phyloP scores from a whole-genome alignment of 352 stramenopile genomes.

The Stephanocyclus meneghinianus region DNA sequence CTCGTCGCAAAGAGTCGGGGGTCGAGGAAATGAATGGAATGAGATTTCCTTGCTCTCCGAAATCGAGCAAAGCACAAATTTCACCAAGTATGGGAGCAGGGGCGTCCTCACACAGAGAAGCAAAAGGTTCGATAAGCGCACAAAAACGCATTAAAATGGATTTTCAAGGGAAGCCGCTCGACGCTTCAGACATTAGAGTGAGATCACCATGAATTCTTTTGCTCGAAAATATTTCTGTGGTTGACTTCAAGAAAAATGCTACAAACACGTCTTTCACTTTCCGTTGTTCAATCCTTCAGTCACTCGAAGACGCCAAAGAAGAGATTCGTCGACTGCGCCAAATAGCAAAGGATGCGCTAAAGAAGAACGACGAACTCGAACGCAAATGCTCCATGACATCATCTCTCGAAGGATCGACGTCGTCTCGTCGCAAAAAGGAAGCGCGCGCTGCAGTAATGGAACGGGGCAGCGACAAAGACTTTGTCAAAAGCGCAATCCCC shows the following conservation, averaged over 20 bases:
- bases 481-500: constrained; percentile 50
- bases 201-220: background rate
- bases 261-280: background rate
- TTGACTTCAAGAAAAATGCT: background rate
- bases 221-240: background rate
- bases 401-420: constrained; percentile 15
- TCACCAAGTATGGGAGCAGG: constrained; percentile 35
- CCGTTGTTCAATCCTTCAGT: constrained; percentile 7
- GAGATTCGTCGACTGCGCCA: constrained; percentile 51
- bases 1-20: background rate
- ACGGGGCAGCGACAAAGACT: constrained; percentile 31
- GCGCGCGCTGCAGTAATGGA: constrained; percentile 54
- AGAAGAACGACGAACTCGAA: constrained; percentile 41
- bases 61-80: constrained; percentile 4
- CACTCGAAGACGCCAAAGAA: constrained; percentile 54
- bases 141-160: constrained; percentile 24
- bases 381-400: constrained; percentile 13
- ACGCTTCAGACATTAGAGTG: constrained; percentile 54
- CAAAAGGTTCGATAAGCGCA: constrained; percentile 7
- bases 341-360: constrained; percentile 44
- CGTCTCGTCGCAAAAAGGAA: constrained; percentile 33
- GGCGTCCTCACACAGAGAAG: constrained; percentile 32
- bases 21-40: background rate
- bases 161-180: constrained; percentile 46
- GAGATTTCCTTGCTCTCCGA: constrained; percentile 3